Conservation (phyloP, 352 stramenopile species). For the Phytophthora sp. region DNA sequence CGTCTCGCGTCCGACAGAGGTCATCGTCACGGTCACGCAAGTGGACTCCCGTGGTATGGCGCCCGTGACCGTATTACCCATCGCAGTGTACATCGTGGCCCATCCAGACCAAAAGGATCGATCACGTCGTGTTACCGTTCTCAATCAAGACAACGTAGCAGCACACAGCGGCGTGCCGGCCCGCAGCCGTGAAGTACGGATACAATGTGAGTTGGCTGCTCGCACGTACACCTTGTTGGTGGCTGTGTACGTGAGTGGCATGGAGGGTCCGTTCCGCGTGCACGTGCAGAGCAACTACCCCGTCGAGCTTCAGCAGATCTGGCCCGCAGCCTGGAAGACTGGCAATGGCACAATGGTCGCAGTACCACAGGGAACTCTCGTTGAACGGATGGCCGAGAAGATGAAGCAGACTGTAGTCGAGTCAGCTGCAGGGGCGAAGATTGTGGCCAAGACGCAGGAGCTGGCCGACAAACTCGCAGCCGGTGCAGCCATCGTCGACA, state of each 20-base stretch:
- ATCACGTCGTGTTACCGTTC: slow-evolving; percentile 59
- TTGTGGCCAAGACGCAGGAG: slow-evolving; percentile 78
- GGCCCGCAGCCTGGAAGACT: slow-evolving; percentile 82
- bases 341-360: slow-evolving; percentile 36
- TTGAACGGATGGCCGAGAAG: slow-evolving; percentile 67
- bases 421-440: slow-evolving; percentile 56
- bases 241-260: slow-evolving; percentile 85
- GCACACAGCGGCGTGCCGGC: slow-evolving; percentile 79
- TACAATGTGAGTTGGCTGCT: slow-evolving; percentile 79
- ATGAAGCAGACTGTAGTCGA: slow-evolving; percentile 70
- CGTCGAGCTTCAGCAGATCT: slow-evolving; percentile 77
- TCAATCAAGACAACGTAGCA: slow-evolving; percentile 77
- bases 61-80: slow-evolving; percentile 64
- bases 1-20: slow-evolving; percentile 79
- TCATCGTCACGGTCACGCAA: slow-evolving; percentile 88
- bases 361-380: slow-evolving; percentile 44
- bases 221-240: slow-evolving; percentile 90
- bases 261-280: slow-evolving; percentile 92
- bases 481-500: slow-evolving; percentile 69
- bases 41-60: slow-evolving; percentile 70
- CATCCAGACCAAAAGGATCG: slow-evolving; percentile 57
- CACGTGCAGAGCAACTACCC: slow-evolving; percentile 88
- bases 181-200: slow-evolving; percentile 71
- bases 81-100: slow-evolving; percentile 77
- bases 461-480: slow-evolving; percentile 70